Evolutionary conservation across 352 stramenopile genomes (phyloP).

Genomic region (Phytophthora constricta): DNA sequence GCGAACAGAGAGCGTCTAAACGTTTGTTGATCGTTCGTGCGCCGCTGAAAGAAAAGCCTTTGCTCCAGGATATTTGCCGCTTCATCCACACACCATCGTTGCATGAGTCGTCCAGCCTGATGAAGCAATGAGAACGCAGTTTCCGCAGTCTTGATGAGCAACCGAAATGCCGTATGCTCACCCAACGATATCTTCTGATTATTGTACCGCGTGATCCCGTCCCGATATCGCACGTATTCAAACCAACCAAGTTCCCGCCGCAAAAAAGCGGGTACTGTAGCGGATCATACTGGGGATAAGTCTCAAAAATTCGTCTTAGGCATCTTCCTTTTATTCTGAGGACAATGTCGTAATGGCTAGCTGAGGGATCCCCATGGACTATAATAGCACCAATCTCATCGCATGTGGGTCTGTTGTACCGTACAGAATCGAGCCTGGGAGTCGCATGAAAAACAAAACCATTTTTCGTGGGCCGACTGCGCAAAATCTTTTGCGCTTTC

Average conservation of each 20-base stretch:
- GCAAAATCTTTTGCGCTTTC: neutral
- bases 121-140: slow-evolving; percentile 2
- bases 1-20: neutral
- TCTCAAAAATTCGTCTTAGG: too few relatives aligned
- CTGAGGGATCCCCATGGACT: too few relatives aligned
- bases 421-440: neutral
- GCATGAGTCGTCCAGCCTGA: neutral
- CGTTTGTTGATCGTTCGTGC: neutral
- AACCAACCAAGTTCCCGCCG: neutral
- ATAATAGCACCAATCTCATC: neutral
- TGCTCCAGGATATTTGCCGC: slow-evolving; percentile 4
- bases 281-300: neutral
- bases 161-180: slow-evolving; percentile 5
- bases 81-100: slow-evolving; percentile 7
- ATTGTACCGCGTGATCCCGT: neutral
- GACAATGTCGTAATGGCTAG: too few relatives aligned
- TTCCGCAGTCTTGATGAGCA: neutral
- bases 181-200: too few relatives aligned
- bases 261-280: neutral
- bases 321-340: too few relatives aligned
- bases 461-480: neutral
- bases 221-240: neutral
- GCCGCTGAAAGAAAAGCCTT: neutral
- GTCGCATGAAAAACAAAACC: neutral
- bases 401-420: neutral